Evolutionary conservation across 352 stramenopile genomes (phyloP).

Genomic region (Pythium angustatum): DNA sequence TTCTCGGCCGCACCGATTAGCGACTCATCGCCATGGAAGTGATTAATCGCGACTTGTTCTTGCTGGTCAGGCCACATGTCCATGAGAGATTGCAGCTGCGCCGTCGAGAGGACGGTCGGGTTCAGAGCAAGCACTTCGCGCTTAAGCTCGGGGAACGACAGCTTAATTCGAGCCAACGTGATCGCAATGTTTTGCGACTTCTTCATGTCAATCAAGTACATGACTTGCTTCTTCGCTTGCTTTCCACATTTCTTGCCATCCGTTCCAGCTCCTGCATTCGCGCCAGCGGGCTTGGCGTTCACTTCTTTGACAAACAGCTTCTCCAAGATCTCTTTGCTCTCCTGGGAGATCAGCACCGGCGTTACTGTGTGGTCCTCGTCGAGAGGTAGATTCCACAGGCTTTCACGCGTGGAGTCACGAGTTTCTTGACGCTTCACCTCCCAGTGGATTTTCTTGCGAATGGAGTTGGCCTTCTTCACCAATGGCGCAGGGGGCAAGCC

Average conservation of each 20-base stretch:
- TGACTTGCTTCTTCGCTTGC: constrained; percentile 64
- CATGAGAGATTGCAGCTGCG: constrained; percentile 79
- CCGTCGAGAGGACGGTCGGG: constrained; percentile 68
- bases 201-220: constrained; percentile 86
- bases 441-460: constrained; percentile 88
- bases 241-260: constrained; percentile 30
- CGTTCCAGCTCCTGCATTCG: constrained; percentile 4
- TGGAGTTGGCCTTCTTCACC: constrained; percentile 63
- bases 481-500: constrained; percentile 10
- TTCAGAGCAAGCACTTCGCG: constrained; percentile 78
- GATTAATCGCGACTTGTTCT: constrained; percentile 69
- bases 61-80: constrained; percentile 84
- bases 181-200: constrained; percentile 89
- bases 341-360: constrained; percentile 60
- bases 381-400: constrained; percentile 54
- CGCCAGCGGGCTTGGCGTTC: constrained; percentile 38
- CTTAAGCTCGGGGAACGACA: constrained; percentile 69
- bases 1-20: constrained; percentile 70
- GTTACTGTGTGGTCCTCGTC: constrained; percentile 42
- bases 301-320: constrained; percentile 81
- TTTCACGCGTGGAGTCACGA: constrained; percentile 48
- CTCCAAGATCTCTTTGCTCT: constrained; percentile 73
- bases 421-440: constrained; percentile 56
- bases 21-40: constrained; percentile 62
- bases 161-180: constrained; percentile 75